Conservation (phyloP, 345 rosid genomes). For the Physaria fendleri region DNA sequence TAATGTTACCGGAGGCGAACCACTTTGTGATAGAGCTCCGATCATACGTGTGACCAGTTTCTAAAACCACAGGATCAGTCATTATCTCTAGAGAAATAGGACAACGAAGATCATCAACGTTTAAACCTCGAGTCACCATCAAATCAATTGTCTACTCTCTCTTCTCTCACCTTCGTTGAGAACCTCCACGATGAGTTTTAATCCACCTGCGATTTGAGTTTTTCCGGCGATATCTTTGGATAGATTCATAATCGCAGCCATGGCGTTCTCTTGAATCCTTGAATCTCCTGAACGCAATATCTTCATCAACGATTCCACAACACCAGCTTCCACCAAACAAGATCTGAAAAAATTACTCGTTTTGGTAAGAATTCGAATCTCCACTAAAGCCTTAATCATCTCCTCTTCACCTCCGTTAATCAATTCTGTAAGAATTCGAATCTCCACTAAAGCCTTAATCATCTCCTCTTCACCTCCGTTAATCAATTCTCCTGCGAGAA, state of each 20-base stretch:
- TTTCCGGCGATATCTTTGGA: slow-evolving; percentile 59
- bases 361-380: slow-evolving; percentile 64
- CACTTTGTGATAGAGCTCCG: slow-evolving; percentile 59
- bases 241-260: slow-evolving; percentile 59
- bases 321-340: slow-evolving; percentile 66
- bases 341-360: slow-evolving; percentile 54
- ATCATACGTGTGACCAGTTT: slow-evolving; percentile 69
- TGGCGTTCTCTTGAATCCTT: slow-evolving; percentile 52
- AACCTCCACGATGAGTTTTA: slow-evolving; percentile 40
- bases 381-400: slow-evolving; percentile 48
- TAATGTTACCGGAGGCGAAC: slow-evolving; percentile 54
- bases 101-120: slow-evolving; percentile 59
- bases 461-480: slow-evolving; percentile 35
- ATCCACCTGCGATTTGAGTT: slow-evolving; percentile 43
- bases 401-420: slow-evolving; percentile 34
- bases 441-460: slow-evolving; percentile 54
- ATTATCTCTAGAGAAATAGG: slow-evolving; percentile 70
- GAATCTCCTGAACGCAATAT: slow-evolving; percentile 38
- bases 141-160: slow-evolving; percentile 48
- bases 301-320: slow-evolving; percentile 37
- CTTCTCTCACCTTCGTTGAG: slow-evolving; percentile 38
- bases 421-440: slow-evolving; percentile 61
- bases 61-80: slow-evolving; percentile 59
- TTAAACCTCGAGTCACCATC: slow-evolving; percentile 25
- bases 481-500: slow-evolving; percentile 41